Evolutionary conservation across 352 stramenopile species (phyloP), one percentile per base, ranked within the genome.

Genomic region (Aphanomyces cochlioides): DNA sequence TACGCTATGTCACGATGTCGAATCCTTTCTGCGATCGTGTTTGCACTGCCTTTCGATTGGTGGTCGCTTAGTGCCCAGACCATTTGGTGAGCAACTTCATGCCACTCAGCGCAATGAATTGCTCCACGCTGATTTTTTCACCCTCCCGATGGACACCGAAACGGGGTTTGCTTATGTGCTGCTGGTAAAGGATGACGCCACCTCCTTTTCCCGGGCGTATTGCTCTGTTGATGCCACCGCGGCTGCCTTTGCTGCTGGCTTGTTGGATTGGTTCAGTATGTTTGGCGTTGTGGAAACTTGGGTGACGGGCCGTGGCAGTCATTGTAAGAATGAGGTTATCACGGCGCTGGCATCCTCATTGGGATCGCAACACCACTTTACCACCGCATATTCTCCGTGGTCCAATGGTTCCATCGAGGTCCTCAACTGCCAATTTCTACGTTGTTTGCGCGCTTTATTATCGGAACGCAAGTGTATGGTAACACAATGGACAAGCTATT

Each of bases 71-170:
- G 41, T 66, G 0, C 74, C 69, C 0, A 41, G 74, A 2, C 74
- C 78, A 5, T 71, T 73, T 48, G 74, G 76, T 6, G 48, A 73
- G 13, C 64, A 53, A 0, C 15, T 81, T 15, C 53, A 61, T 7
- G 74, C 71, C 4, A 81, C 76, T 0, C 78, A 76, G 17, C 76
- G 73, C 0, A 82, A 82, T 10, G 71, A 84, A 36, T 6, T 78
- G 2, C 28, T 82, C 0, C 73, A 82, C 21, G 80, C 81, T 28
- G 75, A 81, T 8, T 84, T 73, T 17, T 39, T 82, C 3, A 73
- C 59, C 0, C 69, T 81, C 40, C 56, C 73, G 13, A 53, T n/a
- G 45, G 45, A 50, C 17, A 50, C 45, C 10, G 10, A 15, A 10
- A 50, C 45, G 10, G 45, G 45, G 10, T 50, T 10, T 10, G 10